phyloP scores from a whole-genome alignment of 2,329 filamentous ascomycete genomes.

The Penicillium sp. region DNA sequence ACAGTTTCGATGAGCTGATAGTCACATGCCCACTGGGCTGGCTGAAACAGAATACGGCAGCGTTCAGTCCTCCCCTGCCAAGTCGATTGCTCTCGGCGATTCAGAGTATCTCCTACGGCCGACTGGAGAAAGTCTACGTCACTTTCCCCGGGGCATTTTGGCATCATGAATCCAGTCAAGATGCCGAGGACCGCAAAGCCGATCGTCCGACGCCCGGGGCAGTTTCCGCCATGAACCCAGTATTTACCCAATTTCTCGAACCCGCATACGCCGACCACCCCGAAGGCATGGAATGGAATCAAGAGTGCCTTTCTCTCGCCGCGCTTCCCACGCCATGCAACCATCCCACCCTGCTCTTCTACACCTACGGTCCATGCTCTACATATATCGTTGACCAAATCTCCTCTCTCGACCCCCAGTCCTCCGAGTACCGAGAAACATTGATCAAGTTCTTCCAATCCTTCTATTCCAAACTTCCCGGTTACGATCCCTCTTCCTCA shows the following conservation, averaged over 20 bases:
- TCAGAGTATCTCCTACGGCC: slow-evolving; percentile 43
- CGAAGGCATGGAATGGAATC: slow-evolving; percentile 62
- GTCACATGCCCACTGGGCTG: slow-evolving; percentile 50
- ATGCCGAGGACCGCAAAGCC: not conserved
- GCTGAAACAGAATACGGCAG: slow-evolving; percentile 44
- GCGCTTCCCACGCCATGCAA: slow-evolving; percentile 53
- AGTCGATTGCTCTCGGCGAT: slow-evolving; percentile 41
- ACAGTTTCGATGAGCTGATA: slow-evolving; percentile 48
- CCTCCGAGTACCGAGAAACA: slow-evolving; percentile 47
- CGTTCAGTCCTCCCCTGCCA: slow-evolving; percentile 44
- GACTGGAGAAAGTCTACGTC: slow-evolving; percentile 49
- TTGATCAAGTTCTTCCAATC: slow-evolving; percentile 66
- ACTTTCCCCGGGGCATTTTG: slow-evolving; percentile 74
- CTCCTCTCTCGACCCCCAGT: slow-evolving; percentile 26
- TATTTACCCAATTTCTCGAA: slow-evolving; percentile 70
- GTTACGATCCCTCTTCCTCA: slow-evolving; percentile 51
- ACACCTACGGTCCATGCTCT: slow-evolving; percentile 42
- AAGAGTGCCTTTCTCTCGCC: slow-evolving; percentile 71
- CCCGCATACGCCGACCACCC: slow-evolving; percentile 60
- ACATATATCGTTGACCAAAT: slow-evolving; percentile 35
- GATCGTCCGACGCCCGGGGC: not conserved
- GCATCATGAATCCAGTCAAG: slow-evolving; percentile 40
- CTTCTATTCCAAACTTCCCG: slow-evolving; percentile 69
- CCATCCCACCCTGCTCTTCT: slow-evolving; percentile 83
- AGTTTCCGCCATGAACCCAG: slow-evolving; percentile 40